Evolutionary conservation across 495 filamentous ascomycete species (phyloP), one percentile per base, ranked within the genome.

Genomic region (Penicillium maclennaniae): DNA sequence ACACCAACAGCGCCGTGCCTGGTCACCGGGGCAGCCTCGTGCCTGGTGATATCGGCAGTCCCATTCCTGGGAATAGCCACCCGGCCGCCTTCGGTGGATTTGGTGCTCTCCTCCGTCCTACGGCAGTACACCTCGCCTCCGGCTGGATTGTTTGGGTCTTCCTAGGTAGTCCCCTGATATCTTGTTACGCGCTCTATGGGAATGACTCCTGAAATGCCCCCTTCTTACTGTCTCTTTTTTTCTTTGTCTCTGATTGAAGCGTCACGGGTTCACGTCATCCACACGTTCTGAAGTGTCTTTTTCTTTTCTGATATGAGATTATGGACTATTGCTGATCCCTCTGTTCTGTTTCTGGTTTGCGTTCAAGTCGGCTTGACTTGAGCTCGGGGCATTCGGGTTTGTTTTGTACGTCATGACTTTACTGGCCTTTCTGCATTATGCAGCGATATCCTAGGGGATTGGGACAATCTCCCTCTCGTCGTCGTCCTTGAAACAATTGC

Each of bases 21-120:
- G 71, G 67, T 20, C 71, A 71, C 40, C 69, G 75, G 50, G 69
- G 67, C 27, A 75, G 70, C 59, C 62, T 76, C 46, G 70, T 68
- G 7, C 73, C 75, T 2, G 76, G 74, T 36, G 77, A 81, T 54
- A 79, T 80, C 43, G 78, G 78, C 31, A 80, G 77, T 54, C 78
- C 78, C 4, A 52, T 79, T 36, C 67, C 70, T 20, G 66, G 65
- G 16, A 72, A 68, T 36, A 73, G 71, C 54, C 58, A 77, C 43
- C 74, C 74, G 14, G 67, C 58, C 19, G 26, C 68, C 12, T 74
- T 78, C 54, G 72, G 72, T 47, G 74, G 74, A 8, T 65, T 75
- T 19, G 60, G 63, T 16, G 45, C 56, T n/a, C 58, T n/a, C 65
- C 4, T 69, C 73, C n/a, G 68, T 67, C 27, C 62, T 73, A 31